phyloP scores from a whole-genome alignment of 306 rosid genomes.

The Quillaja saponaria region DNA sequence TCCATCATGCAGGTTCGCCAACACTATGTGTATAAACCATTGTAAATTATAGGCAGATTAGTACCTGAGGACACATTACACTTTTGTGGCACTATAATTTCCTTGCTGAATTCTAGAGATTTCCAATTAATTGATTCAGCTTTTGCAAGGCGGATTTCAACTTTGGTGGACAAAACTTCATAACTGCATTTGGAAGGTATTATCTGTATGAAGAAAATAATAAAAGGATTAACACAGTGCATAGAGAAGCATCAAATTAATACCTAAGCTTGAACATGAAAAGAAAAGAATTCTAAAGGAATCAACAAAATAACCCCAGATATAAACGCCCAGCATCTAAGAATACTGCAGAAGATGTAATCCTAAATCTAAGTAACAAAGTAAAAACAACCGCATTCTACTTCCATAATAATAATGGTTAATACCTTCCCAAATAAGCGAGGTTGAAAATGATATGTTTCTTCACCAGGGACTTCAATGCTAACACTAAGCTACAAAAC shows the following conservation, averaged over 20 bases:
- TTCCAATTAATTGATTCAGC: conserved; percentile 60
- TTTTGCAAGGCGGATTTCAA: conserved; percentile 82
- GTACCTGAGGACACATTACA: conserved; percentile 49
- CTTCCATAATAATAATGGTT: not conserved
- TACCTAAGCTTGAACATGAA: not conserved
- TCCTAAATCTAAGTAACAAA: not conserved
- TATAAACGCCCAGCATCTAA: not conserved
- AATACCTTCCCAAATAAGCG: conserved; percentile 90
- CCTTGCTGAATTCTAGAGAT: conserved; percentile 65
- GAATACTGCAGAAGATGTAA: not conserved
- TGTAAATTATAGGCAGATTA: too few species aligned
- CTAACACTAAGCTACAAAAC: conserved; percentile 66
- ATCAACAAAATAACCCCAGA: not conserved
- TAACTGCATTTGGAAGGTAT: conserved; percentile 56
- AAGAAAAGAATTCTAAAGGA: not conserved
- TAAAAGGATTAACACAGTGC: conserved; percentile 20
- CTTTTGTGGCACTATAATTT: conserved; percentile 35
- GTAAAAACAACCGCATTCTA: not conserved
- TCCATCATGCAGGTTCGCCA: too few species aligned
- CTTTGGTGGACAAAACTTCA: conserved; percentile 65
- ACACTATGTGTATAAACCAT: too few species aligned
- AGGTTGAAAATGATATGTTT: conserved; percentile 59
- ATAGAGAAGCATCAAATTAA: not conserved
- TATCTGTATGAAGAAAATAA: conserved; percentile 50
- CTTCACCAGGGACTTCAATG: conserved; percentile 66